Conservation (phyloP, 371 early-diverging fungal species). For the Batkoa obscura region DNA sequence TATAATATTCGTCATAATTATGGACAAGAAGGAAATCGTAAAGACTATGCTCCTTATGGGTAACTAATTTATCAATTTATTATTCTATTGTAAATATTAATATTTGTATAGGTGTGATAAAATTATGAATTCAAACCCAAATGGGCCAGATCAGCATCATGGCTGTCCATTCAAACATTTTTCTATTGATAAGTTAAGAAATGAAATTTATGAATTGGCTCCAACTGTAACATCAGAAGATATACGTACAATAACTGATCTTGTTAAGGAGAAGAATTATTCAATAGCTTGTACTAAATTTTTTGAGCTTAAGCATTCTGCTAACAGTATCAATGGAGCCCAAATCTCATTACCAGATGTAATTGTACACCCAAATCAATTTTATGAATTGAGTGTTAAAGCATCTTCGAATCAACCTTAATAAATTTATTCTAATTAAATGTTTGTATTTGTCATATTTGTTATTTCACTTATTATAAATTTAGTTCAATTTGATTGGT, state of each 20-base stretch:
- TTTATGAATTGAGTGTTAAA: slow-evolving; percentile 68
- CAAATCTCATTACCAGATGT: slow-evolving; percentile 28
- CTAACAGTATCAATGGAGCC: slow-evolving; percentile 13
- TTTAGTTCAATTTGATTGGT: no score
- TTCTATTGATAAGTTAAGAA: slow-evolving; percentile 32
- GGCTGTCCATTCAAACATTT: slow-evolving; percentile 94
- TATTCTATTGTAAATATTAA: neutral
- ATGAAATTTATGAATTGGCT: slow-evolving; percentile 18
- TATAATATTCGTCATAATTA: slow-evolving; percentile 97
- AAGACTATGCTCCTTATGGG: slow-evolving; percentile 78
- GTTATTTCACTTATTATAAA: no score
- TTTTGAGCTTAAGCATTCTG: slow-evolving; percentile 47
- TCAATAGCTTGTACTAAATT: slow-evolving; percentile 85
- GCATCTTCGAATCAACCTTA: no score
- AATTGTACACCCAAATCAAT: slow-evolving; percentile 85
- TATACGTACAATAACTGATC: slow-evolving; percentile 36
- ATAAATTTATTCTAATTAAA: no score
- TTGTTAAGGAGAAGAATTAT: slow-evolving; percentile 60
- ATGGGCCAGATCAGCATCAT: slow-evolving; percentile 61
- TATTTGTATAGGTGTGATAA: slow-evolving; percentile 44
- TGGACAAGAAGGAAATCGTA: slow-evolving; percentile 92
- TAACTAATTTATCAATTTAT: slow-evolving; percentile 16
- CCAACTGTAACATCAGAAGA: slow-evolving; percentile 27
- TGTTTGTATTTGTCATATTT: no score
- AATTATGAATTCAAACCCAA: slow-evolving; percentile 68